These are phyloP conservation scores for Echria macrotheca DNA, from an alignment of 495 filamentous ascomycete species.

Conservation along the genomic window DNA sequence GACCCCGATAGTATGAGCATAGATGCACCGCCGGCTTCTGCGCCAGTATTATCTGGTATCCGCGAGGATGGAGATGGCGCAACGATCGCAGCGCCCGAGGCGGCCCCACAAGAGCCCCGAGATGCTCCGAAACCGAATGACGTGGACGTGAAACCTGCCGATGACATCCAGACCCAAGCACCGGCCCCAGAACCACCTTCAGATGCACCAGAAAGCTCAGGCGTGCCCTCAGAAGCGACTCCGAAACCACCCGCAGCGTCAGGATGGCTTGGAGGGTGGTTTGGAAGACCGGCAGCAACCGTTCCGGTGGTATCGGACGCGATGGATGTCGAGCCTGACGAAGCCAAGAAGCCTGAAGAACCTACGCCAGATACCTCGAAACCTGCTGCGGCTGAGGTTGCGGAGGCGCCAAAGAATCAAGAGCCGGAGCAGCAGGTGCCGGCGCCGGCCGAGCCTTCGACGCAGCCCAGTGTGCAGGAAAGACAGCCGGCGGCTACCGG, in stretches of 20 bases:
- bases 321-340: neutral
- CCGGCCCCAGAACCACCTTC: slow-evolving; percentile 7
- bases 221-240: slow-evolving; percentile 10
- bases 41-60: slow-evolving; percentile 23
- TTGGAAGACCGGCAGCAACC: slow-evolving; percentile 33
- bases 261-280: slow-evolving; percentile 55
- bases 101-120: neutral
- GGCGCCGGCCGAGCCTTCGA: slow-evolving; percentile 21
- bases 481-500: slow-evolving; percentile 18
- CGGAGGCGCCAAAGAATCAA: slow-evolving; percentile 10
- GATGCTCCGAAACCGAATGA: neutral
- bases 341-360: slow-evolving; percentile 14
- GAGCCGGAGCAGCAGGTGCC: slow-evolving; percentile 17
- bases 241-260: slow-evolving; percentile 34
- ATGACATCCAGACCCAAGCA: neutral
- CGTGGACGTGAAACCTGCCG: neutral
- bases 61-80: slow-evolving; percentile 9
- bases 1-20: slow-evolving; percentile 22
- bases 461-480: slow-evolving; percentile 9
- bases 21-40: slow-evolving; percentile 20
- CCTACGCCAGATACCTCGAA: slow-evolving; percentile 9
- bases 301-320: slow-evolving; percentile 14
- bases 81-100: neutral
- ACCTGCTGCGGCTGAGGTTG: slow-evolving; percentile 8
- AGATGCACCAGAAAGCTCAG: neutral